These are phyloP conservation scores for Alternaria arbusti DNA, from an alignment of 2,329 filamentous ascomycete genomes.

Conservation along the genomic window DNA sequence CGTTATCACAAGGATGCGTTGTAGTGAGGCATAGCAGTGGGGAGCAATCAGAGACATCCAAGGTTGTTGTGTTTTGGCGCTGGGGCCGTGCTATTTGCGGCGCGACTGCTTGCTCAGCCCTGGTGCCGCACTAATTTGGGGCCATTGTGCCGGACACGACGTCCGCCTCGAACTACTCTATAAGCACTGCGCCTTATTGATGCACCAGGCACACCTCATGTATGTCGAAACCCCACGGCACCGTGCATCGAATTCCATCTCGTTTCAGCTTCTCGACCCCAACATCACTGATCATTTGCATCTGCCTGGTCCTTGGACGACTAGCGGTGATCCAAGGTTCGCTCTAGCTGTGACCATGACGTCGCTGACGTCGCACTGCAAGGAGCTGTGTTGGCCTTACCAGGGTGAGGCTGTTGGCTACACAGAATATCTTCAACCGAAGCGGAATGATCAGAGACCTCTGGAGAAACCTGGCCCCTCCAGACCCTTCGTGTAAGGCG, in stretches of 20 bases:
- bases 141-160: neutral
- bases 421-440: neutral
- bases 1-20: neutral
- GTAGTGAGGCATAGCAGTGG: neutral
- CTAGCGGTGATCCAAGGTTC: neutral
- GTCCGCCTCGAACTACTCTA: neutral
- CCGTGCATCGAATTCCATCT: neutral
- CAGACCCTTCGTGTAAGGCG: neutral
- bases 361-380: neutral
- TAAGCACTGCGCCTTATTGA: constrained; percentile 2
- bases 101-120: constrained; percentile 4
- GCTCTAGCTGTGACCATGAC: neutral
- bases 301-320: neutral
- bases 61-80: constrained; percentile 3
- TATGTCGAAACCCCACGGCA: neutral
- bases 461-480: neutral
- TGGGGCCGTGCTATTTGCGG: constrained; percentile 11
- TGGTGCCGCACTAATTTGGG: constrained; percentile 2
- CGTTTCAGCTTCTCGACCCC: neutral
- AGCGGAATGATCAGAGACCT: neutral
- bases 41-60: neutral
- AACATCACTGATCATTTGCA: neutral
- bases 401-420: neutral
- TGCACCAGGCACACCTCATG: neutral
- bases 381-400: neutral